A percentile compares a stretch with the other conserved stretches of the same genome.
phyloP scores from a whole-genome alignment of 352 stramenopile species.

The Globisporangium cylindrosporum region DNA sequence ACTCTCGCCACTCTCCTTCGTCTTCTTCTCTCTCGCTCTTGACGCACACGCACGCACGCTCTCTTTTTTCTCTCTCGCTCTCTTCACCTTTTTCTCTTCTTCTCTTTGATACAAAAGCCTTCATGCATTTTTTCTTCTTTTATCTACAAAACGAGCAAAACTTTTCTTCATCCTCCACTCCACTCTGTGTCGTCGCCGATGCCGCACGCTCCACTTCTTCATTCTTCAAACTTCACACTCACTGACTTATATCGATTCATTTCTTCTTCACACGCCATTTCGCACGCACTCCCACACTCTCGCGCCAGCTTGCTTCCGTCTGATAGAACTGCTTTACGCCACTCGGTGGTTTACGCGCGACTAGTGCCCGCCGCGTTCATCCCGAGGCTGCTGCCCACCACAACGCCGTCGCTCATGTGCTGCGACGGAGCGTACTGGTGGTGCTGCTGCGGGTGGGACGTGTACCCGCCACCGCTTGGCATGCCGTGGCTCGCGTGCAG shows the following conservation, averaged over 20 bases:
- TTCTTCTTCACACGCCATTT: constrained; percentile 15
- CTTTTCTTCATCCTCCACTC: constrained; percentile 22
- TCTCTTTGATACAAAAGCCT: constrained; percentile 51
- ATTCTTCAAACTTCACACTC: constrained; percentile 22
- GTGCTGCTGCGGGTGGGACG: constrained; percentile 30
- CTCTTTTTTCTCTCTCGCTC: too few relatives aligned
- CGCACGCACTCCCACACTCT: constrained; percentile 1
- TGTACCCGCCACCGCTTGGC: constrained; percentile 11
- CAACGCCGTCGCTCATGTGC: constrained; percentile 38
- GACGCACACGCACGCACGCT: constrained; percentile 6
- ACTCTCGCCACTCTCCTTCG: constrained; percentile 26
- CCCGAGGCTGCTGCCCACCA: constrained; percentile 28
- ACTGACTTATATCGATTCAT: constrained; percentile 18
- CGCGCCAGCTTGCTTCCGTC: constrained; percentile 7
- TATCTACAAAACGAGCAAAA: constrained; percentile 74
- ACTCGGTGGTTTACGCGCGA: constrained; percentile 30
- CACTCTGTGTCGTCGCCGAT: constrained; percentile 4
- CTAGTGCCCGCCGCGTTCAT: constrained; percentile 40
- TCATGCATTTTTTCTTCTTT: constrained; percentile 52
- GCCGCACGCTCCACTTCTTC: constrained; percentile 11
- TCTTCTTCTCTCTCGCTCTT: constrained; percentile 13
- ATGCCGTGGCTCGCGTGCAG: background rate
- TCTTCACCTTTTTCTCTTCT: constrained; percentile 22
- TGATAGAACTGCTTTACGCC: background rate
- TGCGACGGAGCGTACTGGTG: constrained; percentile 34